A percentile compares a stretch with the other conserved stretches of the same genome.
These are phyloP conservation scores for Pestalotiopsis sp. DNA, from an alignment of 2,329 filamentous ascomycete genomes.

Conservation along the genomic window DNA sequence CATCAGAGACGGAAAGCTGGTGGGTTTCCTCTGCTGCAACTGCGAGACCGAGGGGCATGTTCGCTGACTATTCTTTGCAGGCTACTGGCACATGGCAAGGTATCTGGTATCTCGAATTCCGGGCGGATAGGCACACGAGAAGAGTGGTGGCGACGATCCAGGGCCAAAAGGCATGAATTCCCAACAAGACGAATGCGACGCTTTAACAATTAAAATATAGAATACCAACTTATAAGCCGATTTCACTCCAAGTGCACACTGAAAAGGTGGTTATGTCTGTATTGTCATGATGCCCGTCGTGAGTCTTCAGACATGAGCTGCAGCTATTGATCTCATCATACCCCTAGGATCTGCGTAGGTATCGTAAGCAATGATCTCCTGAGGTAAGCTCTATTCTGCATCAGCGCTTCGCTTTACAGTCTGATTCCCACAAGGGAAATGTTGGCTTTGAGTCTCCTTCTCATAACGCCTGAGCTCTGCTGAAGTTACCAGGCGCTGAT, in stretches of 20 bases:
- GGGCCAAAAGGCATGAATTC: conserved; percentile 64
- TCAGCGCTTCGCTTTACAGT: neutral
- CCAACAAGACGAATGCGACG: neutral
- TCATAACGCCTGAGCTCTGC: neutral
- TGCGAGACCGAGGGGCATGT: neutral
- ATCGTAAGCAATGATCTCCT: neutral
- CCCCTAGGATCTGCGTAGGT: neutral
- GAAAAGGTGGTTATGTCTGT: neutral
- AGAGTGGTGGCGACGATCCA: conserved; percentile 92
- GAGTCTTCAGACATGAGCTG: neutral
- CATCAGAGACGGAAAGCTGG: conserved; percentile 81
- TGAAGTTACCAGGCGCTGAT: neutral
- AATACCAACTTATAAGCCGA: neutral
- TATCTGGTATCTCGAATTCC: conserved; percentile 94
- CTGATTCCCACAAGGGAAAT: neutral
- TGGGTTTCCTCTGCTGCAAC: conserved; percentile 33
- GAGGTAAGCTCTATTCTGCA: neutral
- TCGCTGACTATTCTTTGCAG: conserved; percentile 28
- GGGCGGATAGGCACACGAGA: conserved; percentile 72
- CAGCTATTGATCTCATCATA: neutral
- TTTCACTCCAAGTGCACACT: neutral
- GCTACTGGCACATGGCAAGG: conserved; percentile 76
- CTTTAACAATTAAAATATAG: neutral
- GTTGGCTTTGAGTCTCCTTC: neutral
- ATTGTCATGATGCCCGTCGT: neutral